Base-by-base conservation (phyloP, 345 rosid genomes). In the Lepidium didymum region DNA sequence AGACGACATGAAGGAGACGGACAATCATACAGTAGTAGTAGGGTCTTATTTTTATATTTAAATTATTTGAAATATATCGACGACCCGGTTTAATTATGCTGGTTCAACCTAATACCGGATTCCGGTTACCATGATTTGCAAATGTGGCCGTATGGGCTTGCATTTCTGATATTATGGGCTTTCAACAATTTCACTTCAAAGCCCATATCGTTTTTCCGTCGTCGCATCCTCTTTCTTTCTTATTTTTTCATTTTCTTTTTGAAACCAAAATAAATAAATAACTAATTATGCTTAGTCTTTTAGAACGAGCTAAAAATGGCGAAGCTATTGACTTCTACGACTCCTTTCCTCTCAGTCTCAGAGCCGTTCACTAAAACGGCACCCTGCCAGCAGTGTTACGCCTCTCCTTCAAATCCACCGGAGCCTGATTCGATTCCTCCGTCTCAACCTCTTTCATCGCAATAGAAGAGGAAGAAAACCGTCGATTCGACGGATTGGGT, bases 401-500 rank as follows among this genome's bases (percentile, higher is more conserved):
- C 79, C 75, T 38, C 73, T 77, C 40, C 81, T 74, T 13, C 76
- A 74, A 5, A 1, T n/a, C 69, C 69, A 13, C 74, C 78, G 18
- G 69, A 61, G 65, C 63, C 62, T 7, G 62, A 37, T 10, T 19
- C 55, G 12, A 12, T 35, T 34, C 78, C 58, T 49, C 80, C 16
- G 31, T 37, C 59, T 75, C 84, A 57, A 66, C 83, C 85, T 2
- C 57, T 68, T 1, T 25, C 76, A 34, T 72, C 62, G 70, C 77
- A 83, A 15, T 81, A 74, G 75, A 68, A 76, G 59, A 82, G 77
- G 72, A 75, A 78, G 29, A 70, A 69, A 59, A 76, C 56, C 64
- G 88, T 68, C 29, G 96, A 86, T 34, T 69, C 81, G 45, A 88
- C 96, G 4, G 98, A 92, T 65, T 90, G 97, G 97, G 79, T 93